These are phyloP conservation scores for Kluyveromyces marxianus DNA, from an alignment of 1,139 yeast genomes.

Conservation along the genomic window DNA sequence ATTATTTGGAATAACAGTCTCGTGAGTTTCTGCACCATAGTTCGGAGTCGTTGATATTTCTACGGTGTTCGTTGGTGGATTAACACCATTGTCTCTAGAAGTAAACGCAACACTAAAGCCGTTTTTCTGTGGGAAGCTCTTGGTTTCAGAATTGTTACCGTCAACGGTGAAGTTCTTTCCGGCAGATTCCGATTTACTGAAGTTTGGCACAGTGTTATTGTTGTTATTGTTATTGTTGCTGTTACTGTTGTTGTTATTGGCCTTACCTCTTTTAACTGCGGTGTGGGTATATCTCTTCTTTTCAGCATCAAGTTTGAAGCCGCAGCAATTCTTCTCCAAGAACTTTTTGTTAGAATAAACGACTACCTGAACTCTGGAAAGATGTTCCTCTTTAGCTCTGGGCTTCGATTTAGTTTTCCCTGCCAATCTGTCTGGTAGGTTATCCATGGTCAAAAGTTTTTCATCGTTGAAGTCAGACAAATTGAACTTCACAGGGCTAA, in stretches of 20 bases:
- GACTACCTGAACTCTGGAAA: slow-evolving; percentile 34
- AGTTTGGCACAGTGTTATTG: not conserved
- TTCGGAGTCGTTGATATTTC: not conserved
- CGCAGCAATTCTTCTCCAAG: slow-evolving; percentile 30
- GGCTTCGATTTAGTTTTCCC: slow-evolving; percentile 24
- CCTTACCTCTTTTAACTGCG: not conserved
- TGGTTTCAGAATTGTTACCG: not conserved
- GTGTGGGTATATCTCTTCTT: slow-evolving; percentile 1
- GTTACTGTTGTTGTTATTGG: not conserved
- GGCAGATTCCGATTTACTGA: not conserved
- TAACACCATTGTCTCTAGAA: not conserved
- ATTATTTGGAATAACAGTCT: not conserved
- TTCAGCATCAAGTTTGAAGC: slow-evolving; percentile 27
- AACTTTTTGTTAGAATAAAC: slow-evolving; percentile 32
- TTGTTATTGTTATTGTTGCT: too few relatives aligned
- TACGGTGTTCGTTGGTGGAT: not conserved
- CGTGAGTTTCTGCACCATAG: not conserved
- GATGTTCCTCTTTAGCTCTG: slow-evolving; percentile 29
- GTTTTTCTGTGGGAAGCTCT: not conserved
- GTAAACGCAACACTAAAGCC: slow-evolving; percentile 1
- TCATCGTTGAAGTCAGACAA: slow-evolving; percentile 57
- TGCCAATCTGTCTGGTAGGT: slow-evolving; percentile 25
- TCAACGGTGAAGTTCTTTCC: not conserved
- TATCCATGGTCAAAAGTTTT: slow-evolving; percentile 27
- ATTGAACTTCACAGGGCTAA: slow-evolving; percentile 44